Conservation (phyloP, 306 rosid genomes). For the Erythrophleum fordii region DNA sequence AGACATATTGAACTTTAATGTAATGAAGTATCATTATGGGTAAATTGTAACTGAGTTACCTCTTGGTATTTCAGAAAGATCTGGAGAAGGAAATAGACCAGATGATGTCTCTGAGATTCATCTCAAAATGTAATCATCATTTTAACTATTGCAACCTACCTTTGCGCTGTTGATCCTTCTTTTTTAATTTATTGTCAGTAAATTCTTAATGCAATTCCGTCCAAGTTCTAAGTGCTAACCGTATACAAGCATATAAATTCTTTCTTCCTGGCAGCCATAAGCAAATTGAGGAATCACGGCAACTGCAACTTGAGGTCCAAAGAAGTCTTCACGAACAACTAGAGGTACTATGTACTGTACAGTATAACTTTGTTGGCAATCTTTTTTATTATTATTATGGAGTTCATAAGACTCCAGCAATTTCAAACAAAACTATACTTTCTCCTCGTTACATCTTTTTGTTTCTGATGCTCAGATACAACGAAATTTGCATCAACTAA, state of each 20-base stretch:
- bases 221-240: background rate
- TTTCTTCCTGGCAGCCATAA: conserved; percentile 35
- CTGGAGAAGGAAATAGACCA: conserved; percentile 34
- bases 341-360: conserved; percentile 34
- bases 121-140: conserved; percentile 43
- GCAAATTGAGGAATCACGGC: conserved; percentile 51
- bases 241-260: background rate
- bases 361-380: conserved; percentile 1
- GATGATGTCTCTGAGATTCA: conserved; percentile 46
- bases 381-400: background rate
- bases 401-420: no score
- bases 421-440: background rate
- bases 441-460: background rate
- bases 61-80: conserved; percentile 41
- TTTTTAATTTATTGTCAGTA: background rate
- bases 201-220: background rate
- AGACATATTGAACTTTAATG: background rate
- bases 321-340: conserved; percentile 48
- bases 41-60: background rate
- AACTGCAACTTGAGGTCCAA: conserved; percentile 48
- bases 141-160: conserved; percentile 8
- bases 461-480: conserved; percentile 41
- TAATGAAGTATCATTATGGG: background rate
- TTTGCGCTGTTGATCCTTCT: conserved; percentile 12
- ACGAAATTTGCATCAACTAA: conserved; percentile 39